Percentiles rank a stretch among this genome's conserved stretches.
phyloP scores from a whole-genome alignment of 768 basidiomycete species.

The Boletus vermiculosoides region DNA sequence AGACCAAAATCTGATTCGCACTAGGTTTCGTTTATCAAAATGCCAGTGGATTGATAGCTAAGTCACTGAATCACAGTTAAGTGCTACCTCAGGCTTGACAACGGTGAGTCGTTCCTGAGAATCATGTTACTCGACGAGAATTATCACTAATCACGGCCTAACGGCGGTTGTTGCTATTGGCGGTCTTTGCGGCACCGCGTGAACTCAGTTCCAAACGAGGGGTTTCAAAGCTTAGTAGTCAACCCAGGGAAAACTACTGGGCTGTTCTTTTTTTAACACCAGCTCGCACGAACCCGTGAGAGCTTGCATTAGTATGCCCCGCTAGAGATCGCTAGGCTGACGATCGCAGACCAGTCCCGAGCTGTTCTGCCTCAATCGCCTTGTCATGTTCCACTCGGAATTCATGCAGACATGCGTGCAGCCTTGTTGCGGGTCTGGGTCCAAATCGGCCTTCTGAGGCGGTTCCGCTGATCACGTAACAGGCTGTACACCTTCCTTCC shows the following conservation, averaged over 20 bases:
- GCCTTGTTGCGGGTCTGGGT: slow-evolving; percentile 1
- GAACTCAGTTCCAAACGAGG: slow-evolving; percentile 9
- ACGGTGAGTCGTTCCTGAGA: slow-evolving; percentile 20
- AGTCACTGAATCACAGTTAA: not conserved
- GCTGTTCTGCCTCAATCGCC: not conserved
- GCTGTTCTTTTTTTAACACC: not conserved
- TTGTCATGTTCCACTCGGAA: not conserved
- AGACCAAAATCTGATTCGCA: not conserved
- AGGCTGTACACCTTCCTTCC: slow-evolving; percentile 18
- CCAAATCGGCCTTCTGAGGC: slow-evolving; percentile 20
- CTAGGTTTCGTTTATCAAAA: not conserved
- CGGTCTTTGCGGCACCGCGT: slow-evolving; percentile 17
- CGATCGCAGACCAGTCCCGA: not conserved
- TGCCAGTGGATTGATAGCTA: not conserved
- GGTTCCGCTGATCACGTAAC: slow-evolving; percentile 34
- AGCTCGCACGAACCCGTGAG: slow-evolving; percentile 3
- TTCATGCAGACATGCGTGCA: not conserved
- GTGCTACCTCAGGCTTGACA: not conserved
- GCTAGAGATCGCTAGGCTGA: not conserved
- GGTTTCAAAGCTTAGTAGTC: slow-evolving; percentile 3
- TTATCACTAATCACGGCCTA: not conserved
- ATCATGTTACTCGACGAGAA: slow-evolving; percentile 8
- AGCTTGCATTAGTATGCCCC: not conserved
- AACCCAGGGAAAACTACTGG: not conserved
- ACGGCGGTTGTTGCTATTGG: slow-evolving; percentile 1